Evolutionary conservation across 2,329 filamentous ascomycete species (phyloP).

Genomic region (Botrytis fragariae): DNA sequence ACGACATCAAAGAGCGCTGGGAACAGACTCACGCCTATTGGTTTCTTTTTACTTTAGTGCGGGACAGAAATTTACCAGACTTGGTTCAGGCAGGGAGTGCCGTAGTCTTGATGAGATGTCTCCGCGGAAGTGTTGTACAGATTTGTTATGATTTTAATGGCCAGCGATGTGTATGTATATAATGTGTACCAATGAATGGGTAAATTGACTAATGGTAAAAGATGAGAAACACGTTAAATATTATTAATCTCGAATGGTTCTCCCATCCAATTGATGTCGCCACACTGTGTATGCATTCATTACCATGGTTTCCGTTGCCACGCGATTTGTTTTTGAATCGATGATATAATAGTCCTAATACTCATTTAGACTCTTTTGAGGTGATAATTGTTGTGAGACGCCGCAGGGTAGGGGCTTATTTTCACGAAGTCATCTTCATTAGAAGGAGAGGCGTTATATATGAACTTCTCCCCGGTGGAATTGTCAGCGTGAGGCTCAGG

Average conservation of each 20-base stretch:
- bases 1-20: conserved; percentile 11
- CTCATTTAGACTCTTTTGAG: not conserved
- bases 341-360: not conserved
- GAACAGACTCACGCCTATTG: conserved; percentile 2
- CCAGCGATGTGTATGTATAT: not conserved
- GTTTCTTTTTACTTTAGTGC: not conserved
- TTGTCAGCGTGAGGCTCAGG: not conserved
- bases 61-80: not conserved
- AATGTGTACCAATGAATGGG: not conserved
- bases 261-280: not conserved
- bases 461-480: not conserved
- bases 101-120: not conserved
- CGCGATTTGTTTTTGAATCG: not conserved
- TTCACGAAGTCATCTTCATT: not conserved
- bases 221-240: not conserved
- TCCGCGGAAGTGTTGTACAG: not conserved
- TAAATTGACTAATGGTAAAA: not conserved
- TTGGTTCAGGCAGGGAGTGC: not conserved
- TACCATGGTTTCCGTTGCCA: not conserved
- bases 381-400: not conserved
- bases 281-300: not conserved
- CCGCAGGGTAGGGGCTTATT: not conserved
- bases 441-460: too few relatives aligned
- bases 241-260: not conserved
- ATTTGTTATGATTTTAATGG: not conserved